These are phyloP conservation scores for Hypoxylon sp. DNA, from an alignment of 2,329 filamentous ascomycete species.

Conservation along the genomic window DNA sequence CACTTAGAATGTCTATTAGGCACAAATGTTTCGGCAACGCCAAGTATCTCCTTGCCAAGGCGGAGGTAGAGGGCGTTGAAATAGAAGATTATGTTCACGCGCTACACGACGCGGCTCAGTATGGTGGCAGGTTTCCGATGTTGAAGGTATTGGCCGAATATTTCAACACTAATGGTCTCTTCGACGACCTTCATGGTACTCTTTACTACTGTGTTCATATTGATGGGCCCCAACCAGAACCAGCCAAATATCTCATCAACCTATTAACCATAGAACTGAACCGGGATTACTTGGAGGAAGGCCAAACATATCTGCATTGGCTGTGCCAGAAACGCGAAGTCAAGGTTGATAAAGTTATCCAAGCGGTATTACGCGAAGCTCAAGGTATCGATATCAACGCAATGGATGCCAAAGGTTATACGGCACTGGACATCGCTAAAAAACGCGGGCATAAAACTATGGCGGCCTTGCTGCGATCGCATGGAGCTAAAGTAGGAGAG, in stretches of 20 bases:
- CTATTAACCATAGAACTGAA: not conserved
- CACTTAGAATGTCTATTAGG: not conserved
- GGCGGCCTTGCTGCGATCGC: not conserved
- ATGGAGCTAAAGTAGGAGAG: not conserved
- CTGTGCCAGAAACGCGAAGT: not conserved
- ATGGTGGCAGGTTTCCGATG: not conserved
- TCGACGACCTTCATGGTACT: not conserved
- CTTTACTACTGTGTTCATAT: too few relatives aligned
- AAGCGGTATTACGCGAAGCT: not conserved
- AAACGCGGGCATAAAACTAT: too few relatives aligned
- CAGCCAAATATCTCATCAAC: not conserved
- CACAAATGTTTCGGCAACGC: not conserved
- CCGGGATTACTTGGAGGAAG: not conserved
- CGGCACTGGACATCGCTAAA: not conserved
- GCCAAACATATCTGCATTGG: constrained; percentile 13
- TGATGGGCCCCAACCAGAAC: not conserved
- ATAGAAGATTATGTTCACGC: too few relatives aligned
- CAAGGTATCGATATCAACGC: constrained; percentile 6
- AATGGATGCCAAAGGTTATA: not conserved
- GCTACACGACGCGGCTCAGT: too few relatives aligned
- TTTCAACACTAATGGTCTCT: not conserved
- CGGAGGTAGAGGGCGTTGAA: not conserved
- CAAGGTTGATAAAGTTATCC: not conserved
- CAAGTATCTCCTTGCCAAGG: not conserved
- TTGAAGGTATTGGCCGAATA: not conserved